Conservation (phyloP, 352 stramenopile species). For the Phytophthora fragariae region DNA sequence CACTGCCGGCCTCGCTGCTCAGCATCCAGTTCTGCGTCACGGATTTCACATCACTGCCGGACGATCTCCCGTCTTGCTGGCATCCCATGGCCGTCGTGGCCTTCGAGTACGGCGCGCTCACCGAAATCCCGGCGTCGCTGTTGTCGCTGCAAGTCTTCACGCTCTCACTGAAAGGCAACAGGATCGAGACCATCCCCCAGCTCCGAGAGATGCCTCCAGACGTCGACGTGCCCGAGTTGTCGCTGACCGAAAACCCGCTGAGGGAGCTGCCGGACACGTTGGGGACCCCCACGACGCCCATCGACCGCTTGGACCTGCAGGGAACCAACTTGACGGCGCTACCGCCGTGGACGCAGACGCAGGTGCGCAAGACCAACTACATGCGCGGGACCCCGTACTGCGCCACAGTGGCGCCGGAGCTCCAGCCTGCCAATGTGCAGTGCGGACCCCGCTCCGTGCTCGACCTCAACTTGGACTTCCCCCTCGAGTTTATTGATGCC, state of each 20-base stretch:
- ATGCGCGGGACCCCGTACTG: conserved; percentile 26
- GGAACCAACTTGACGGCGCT: conserved; percentile 8
- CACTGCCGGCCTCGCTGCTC: conserved; percentile 6
- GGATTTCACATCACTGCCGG: conserved; percentile 4
- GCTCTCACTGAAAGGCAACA: conserved; percentile 27
- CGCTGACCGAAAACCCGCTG: conserved; percentile 17
- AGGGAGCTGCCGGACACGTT: conserved; percentile 3
- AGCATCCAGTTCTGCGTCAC: conserved; percentile 21
- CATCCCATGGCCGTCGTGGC: conserved; percentile 20
- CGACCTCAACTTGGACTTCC: conserved; percentile 11
- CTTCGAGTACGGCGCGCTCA: conserved; percentile 21
- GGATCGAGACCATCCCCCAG: conserved; percentile 13
- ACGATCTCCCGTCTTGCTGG: conserved; percentile 8
- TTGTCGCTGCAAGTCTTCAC: conserved; percentile 12
- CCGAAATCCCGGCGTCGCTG: conserved; percentile 10
- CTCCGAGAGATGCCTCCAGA: conserved; percentile 1
- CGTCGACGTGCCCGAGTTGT: neutral
- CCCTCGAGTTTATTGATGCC: conserved; percentile 3
- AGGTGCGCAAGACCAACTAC: conserved; percentile 10
- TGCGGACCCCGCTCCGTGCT: neutral
- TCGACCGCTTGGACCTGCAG: conserved; percentile 18
- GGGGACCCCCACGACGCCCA: conserved; percentile 1
- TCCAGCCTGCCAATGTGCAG: conserved; percentile 4
- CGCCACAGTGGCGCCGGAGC: neutral
- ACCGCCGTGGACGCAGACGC: conserved; percentile 13